Conservation (phyloP, 2,329 filamentous ascomycete genomes). For the Karstenula rhodostoma region DNA sequence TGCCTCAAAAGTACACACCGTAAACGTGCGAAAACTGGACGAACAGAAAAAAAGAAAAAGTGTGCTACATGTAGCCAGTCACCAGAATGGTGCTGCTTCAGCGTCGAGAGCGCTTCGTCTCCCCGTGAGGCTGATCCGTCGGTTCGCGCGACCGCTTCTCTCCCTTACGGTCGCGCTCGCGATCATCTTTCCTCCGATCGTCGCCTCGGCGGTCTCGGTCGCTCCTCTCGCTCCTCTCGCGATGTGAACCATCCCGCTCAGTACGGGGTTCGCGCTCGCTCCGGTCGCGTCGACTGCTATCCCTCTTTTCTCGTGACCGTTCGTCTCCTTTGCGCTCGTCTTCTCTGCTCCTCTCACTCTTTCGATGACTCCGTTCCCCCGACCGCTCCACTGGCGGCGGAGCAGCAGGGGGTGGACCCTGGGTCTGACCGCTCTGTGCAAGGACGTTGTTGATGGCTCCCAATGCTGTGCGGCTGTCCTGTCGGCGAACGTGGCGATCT, state of each 20-base stretch:
- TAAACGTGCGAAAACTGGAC: background rate
- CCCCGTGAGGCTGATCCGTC: conserved; percentile 16
- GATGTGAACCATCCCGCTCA: conserved; percentile 15
- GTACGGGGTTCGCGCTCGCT: conserved; percentile 10
- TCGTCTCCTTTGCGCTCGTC: conserved; percentile 25
- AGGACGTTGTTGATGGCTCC: conserved; percentile 43
- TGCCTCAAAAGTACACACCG: background rate
- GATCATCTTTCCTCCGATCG: conserved; percentile 13
- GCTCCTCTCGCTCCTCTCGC: conserved; percentile 24
- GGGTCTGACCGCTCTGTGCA: conserved; percentile 16
- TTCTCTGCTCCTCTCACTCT: conserved; percentile 26
- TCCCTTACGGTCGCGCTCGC: conserved; percentile 14
- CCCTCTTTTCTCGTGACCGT: conserved; percentile 25
- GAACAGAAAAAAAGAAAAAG: background rate
- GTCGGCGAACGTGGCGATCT: conserved; percentile 36
- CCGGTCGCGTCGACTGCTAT: conserved; percentile 23
- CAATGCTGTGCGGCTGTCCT: conserved; percentile 32
- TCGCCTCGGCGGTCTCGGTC: conserved; percentile 14
- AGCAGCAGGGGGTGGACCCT: conserved; percentile 28
- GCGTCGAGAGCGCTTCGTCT: conserved; percentile 17
- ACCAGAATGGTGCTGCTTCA: background rate
- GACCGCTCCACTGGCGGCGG: conserved; percentile 25
- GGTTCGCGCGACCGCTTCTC: conserved; percentile 18
- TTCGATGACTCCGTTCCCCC: conserved; percentile 26
- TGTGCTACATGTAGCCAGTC: background rate